These are phyloP conservation scores for Candida namnaoensis DNA, from an alignment of 805 yeast genomes.

Conservation along the genomic window DNA sequence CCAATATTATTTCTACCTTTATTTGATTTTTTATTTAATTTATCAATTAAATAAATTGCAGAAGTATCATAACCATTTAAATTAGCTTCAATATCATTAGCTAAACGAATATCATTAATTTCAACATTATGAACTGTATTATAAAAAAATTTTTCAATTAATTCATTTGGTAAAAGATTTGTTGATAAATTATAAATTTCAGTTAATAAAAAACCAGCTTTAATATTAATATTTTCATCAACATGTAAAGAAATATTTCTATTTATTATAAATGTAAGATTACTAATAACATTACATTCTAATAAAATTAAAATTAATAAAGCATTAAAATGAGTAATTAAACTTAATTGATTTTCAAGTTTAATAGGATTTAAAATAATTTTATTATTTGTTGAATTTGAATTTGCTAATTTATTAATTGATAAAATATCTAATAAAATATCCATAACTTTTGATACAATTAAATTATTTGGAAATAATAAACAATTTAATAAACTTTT, in stretches of 20 bases:
- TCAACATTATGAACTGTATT: background rate
- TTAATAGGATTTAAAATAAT: constrained; percentile 18
- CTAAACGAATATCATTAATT: constrained; percentile 1
- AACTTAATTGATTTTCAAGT: constrained; percentile 31
- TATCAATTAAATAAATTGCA: constrained; percentile 40
- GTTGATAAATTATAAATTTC: constrained; percentile 51
- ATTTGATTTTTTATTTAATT: constrained; percentile 27
- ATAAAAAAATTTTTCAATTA: constrained; percentile 13
- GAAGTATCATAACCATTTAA: background rate
- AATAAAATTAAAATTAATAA: constrained; percentile 48
- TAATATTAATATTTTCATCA: constrained; percentile 38
- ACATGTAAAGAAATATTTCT: constrained; percentile 15
- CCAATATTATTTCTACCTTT: constrained; percentile 29
- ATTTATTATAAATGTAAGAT: constrained; percentile 34
- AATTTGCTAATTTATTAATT: constrained; percentile 38
- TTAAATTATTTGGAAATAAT: constrained; percentile 41
- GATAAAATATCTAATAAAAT: constrained; percentile 60
- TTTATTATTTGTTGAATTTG: constrained; percentile 1
- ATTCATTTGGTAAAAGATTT: constrained; percentile 42
- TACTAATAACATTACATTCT: constrained; percentile 42
- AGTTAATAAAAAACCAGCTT: constrained; percentile 56
- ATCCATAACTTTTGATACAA: constrained; percentile 61
- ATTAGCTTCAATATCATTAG: constrained; percentile 1
- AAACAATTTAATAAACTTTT: constrained; percentile 54
- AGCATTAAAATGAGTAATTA: constrained; percentile 60